Evolutionary conservation across 352 stramenopile species (phyloP), one percentile per base, ranked within the genome.

Genomic region (Pythium vanterpoolii): DNA sequence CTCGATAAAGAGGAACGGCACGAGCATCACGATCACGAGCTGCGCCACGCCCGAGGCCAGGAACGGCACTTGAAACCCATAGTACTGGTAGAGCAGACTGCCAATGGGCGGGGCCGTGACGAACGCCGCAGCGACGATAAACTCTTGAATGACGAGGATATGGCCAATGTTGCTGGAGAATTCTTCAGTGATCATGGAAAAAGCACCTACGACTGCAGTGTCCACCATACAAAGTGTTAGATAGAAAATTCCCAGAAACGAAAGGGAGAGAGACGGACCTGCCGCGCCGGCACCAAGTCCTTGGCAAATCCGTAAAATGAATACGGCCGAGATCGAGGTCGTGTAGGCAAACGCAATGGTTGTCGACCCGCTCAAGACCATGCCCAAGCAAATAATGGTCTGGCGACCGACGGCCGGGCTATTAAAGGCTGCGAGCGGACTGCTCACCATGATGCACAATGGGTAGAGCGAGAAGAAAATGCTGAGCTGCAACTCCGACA

Each of bases 401-500:
- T 90, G 76, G 0, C 76, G 74, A 16, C 80, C 80, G 6, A 87
- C 48, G 5, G 56, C 57, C 7, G 71, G 71, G 26, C 73, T 85
- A 16, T 73, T 62, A 9, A 64, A 64, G 0, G 76, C 79, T 11
- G 78, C 76, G 27, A 87, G 57, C 6, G 80, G 80, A 30, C 80
- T 88, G 57, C 74, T 83, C 54, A 85, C 30, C 80, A 90, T 90
- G 73, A 88, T 82, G 47, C 78, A 87, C 19, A 90, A 65, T 40
- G 80, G 80, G 56, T 88, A 90, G 28, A 88, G 61, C 23, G 80
- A 76, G 62, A 90, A 90, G 68, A 90, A 86, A 63, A 86, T 40
- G 46, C 76, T 83, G 50, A 90, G 62, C 58, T 87, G 60, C 27
- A 59, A 50, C 16, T 67, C 56, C 21, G 74, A 74, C 71, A 86